Evolutionary conservation across 441 rosid genomes (phyloP).

Genomic region (Arabidopsis hybrid): DNA sequence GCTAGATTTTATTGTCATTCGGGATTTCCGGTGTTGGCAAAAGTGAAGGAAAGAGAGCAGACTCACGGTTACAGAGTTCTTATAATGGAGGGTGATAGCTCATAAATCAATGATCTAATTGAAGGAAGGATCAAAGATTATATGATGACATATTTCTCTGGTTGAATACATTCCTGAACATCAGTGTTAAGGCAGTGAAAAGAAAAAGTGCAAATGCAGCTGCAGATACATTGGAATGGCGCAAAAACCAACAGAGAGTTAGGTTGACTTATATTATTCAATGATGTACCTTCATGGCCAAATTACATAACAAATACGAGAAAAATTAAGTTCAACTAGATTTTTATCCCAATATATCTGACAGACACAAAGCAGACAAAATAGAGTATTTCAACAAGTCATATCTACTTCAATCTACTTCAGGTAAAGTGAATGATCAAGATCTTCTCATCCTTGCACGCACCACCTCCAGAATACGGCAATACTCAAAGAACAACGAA

Average conservation of each 20-base stretch:
- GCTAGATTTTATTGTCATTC: neutral
- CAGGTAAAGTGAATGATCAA: neutral
- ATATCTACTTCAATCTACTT: neutral
- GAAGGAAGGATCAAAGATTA: too few species aligned
- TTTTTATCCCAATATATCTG: conserved; percentile 8
- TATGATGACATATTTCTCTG: neutral
- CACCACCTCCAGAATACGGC: conserved; percentile 68
- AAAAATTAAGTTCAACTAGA: neutral
- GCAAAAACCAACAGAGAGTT: neutral
- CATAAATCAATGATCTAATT: too few species aligned
- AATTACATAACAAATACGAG: neutral
- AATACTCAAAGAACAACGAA: conserved; percentile 71
- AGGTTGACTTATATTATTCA: neutral
- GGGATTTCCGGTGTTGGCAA: too few species aligned
- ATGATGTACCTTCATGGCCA: neutral
- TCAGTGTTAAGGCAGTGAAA: neutral
- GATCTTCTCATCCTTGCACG: conserved; percentile 33
- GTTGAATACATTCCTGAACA: neutral
- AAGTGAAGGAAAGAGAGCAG: too few species aligned
- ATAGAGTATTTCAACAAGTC: neutral
- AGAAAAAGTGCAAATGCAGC: neutral
- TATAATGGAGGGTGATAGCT: too few species aligned
- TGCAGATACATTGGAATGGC: conserved; percentile 7
- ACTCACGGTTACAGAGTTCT: neutral
- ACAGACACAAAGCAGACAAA: neutral